Conservation (phyloP, 768 basidiomycete species). For the Tephrocybe rancida region DNA sequence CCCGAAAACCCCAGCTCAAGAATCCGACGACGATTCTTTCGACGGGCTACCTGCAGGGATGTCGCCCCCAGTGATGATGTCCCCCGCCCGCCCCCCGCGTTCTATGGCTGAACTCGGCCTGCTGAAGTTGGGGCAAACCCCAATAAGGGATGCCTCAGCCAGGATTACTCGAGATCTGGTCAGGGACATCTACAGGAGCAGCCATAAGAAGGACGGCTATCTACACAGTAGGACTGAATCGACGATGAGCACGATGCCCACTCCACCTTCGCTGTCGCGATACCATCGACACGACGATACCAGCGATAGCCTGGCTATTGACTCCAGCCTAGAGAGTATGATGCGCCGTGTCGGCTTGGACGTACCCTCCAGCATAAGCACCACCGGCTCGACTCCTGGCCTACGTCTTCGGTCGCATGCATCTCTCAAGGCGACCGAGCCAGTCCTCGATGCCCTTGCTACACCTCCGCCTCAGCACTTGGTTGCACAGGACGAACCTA, state of each 20-base stretch:
- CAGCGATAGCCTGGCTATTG: constrained; percentile 48
- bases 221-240: constrained; percentile 47
- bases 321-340: constrained; percentile 69
- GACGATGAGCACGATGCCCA: constrained; percentile 68
- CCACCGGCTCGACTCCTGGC: constrained; percentile 18
- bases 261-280: constrained; percentile 72
- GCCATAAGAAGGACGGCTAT: constrained; percentile 26
- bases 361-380: constrained; percentile 31
- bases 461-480: constrained; percentile 1
- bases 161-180: constrained; percentile 70
- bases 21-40: constrained; percentile 53
- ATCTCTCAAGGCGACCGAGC: constrained; percentile 3
- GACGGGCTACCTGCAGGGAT: constrained; percentile 57
- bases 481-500: constrained; percentile 4
- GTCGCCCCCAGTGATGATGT: constrained; percentile 62
- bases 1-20: constrained; percentile 23
- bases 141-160: constrained; percentile 69
- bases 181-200: constrained; percentile 45
- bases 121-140: constrained; percentile 59
- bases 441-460: background rate
- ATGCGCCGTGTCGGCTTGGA: constrained; percentile 62
- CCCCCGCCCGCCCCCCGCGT: constrained; percentile 52
- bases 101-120: constrained; percentile 51
- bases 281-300: constrained; percentile 54
- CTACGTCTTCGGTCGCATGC: constrained; percentile 33